A percentile compares a stretch with the other conserved stretches of the same genome.
Conservation (phyloP, 106 monocot species). For the Vanilla planifolia region DNA sequence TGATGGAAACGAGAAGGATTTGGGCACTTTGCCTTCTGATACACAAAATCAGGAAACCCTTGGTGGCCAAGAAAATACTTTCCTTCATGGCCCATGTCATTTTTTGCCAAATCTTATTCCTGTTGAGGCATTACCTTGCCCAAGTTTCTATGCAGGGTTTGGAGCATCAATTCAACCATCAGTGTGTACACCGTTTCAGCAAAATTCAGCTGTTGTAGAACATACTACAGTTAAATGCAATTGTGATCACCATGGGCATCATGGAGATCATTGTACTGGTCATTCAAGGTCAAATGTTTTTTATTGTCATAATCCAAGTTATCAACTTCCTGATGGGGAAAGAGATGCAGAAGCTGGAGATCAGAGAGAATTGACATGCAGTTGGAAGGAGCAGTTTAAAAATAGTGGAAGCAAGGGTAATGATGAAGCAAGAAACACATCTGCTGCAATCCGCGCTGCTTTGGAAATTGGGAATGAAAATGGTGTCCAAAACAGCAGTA, state of each 20-base stretch:
- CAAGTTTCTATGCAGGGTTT: conserved; percentile 37
- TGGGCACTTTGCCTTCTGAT: too few relatives aligned
- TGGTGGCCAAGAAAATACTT: conserved; percentile 1
- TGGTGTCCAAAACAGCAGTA: conserved; percentile 28
- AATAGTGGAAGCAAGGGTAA: conserved; percentile 28
- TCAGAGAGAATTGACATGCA: conserved; percentile 10
- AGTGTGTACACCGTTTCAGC: too few relatives aligned
- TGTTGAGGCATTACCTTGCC: conserved; percentile 43
- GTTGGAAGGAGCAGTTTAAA: conserved; percentile 30
- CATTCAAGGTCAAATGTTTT: conserved; percentile 6
- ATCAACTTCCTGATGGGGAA: conserved; percentile 14
- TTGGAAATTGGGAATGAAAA: conserved; percentile 46
- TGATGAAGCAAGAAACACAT: conserved; percentile 19
- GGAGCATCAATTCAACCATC: too few relatives aligned
- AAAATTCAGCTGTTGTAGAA: too few relatives aligned
- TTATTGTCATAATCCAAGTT: conserved; percentile 19
- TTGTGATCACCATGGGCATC: conserved; percentile 15
- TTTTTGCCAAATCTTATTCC: conserved; percentile 48
- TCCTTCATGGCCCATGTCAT: conserved; percentile 28
- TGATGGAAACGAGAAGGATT: too few relatives aligned
- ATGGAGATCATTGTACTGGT: conserved; percentile 5
- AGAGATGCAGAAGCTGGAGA: conserved; percentile 16
- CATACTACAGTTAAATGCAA: too few relatives aligned
- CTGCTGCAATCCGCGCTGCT: conserved; percentile 17
- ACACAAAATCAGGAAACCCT: too few relatives aligned